These are phyloP conservation scores for Acer negundo DNA, from an alignment of 345 rosid genomes.

Conservation along the genomic window DNA sequence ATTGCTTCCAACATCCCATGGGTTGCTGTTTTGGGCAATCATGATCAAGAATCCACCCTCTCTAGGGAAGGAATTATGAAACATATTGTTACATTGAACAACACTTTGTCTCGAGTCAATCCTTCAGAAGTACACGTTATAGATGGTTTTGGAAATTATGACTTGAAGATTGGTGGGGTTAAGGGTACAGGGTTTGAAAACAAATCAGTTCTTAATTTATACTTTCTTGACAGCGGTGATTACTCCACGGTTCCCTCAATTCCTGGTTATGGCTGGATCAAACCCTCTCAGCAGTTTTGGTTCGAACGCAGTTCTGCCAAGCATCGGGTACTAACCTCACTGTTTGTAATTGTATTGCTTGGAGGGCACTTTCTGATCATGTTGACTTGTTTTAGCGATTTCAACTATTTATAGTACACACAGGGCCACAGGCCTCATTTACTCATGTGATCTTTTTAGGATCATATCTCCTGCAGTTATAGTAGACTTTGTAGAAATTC, in stretches of 20 bases:
- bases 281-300: constrained; percentile 87
- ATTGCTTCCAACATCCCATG: constrained; percentile 75
- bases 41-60: constrained; percentile 80
- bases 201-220: constrained; percentile 84
- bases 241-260: constrained; percentile 59
- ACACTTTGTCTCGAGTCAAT: constrained; percentile 72
- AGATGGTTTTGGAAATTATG: constrained; percentile 94
- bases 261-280: constrained; percentile 84
- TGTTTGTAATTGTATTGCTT: background rate
- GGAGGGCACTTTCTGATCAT: background rate
- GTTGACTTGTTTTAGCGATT: background rate
- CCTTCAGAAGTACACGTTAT: constrained; percentile 50
- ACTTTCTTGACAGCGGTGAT: constrained; percentile 83
- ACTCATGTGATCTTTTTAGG: background rate
- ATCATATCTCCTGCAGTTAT: background rate
- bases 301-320: constrained; percentile 70
- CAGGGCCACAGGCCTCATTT: background rate
- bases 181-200: constrained; percentile 63
- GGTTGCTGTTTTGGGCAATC: constrained; percentile 90
- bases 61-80: constrained; percentile 86
- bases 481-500: background rate
- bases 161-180: constrained; percentile 74
- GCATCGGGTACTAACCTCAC: constrained; percentile 51
- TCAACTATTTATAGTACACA: background rate
- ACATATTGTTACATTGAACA: constrained; percentile 59